Conservation (phyloP, 495 filamentous ascomycete genomes). For the Trichoderma gamsii region DNA sequence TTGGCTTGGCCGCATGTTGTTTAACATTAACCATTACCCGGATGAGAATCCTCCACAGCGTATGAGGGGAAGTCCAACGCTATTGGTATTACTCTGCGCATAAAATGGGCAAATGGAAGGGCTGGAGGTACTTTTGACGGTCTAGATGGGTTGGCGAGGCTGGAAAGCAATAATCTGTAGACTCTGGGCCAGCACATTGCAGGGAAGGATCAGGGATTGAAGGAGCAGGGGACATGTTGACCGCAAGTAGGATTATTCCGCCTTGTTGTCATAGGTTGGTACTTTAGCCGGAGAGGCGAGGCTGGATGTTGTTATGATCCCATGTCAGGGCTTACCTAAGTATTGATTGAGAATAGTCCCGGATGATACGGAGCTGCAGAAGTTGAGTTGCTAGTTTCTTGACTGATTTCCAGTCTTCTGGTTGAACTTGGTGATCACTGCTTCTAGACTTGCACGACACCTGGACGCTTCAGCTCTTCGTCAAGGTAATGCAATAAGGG, state of each 20-base stretch:
- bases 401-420: too few species aligned
- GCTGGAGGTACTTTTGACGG: background rate
- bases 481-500: background rate
- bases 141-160: background rate
- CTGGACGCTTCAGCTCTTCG: background rate
- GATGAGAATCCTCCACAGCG: background rate
- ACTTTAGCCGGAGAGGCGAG: background rate
- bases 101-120: background rate
- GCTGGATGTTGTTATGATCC: background rate
- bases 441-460: background rate
- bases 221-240: background rate
- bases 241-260: slow-evolving; percentile 3
- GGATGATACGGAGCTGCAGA: too few species aligned
- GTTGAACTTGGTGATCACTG: background rate
- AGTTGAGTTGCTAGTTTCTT: background rate
- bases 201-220: background rate
- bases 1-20: background rate
- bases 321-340: too few species aligned
- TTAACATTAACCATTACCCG: background rate
- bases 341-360: too few species aligned
- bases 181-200: background rate
- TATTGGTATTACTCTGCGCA: background rate
- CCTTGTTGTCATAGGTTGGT: background rate
- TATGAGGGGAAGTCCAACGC: background rate
- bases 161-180: background rate